phyloP scores from a whole-genome alignment of 2,329 filamentous ascomycete genomes.

The Trichoderma harzianum region DNA sequence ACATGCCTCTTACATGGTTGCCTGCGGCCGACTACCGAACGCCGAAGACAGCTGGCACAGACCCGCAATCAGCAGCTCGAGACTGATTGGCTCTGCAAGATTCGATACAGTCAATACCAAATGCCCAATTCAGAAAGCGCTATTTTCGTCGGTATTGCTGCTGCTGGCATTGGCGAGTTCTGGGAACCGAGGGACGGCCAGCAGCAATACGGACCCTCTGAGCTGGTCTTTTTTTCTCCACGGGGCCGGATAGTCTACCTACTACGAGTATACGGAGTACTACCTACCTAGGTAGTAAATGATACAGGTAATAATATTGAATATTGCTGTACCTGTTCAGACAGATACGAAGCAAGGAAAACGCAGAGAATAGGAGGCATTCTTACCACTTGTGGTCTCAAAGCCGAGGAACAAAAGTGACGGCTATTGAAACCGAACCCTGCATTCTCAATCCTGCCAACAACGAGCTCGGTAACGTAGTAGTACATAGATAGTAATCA shows the following conservation, averaged over 20 bases:
- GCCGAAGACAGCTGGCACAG: background rate
- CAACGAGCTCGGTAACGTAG: background rate
- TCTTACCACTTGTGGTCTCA: background rate
- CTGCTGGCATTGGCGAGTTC: background rate
- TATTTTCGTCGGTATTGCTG: background rate
- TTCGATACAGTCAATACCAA: background rate
- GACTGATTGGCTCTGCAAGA: background rate
- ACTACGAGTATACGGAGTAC: background rate
- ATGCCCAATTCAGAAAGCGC: background rate
- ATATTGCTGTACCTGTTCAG: background rate
- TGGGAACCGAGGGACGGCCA: background rate
- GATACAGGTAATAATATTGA: background rate
- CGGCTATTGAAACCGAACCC: background rate
- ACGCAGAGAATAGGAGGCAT: background rate
- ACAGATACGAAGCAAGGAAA: background rate
- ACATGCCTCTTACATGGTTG: background rate
- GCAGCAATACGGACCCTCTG: background rate
- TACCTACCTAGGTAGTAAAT: background rate
- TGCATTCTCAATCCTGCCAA: background rate
- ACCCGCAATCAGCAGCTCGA: background rate
- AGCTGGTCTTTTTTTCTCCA: background rate
- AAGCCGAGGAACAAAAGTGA: background rate
- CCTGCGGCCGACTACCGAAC: background rate
- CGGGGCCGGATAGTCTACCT: background rate
- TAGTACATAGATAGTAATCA: background rate